Base-by-base conservation (phyloP, 2,329 filamentous ascomycete genomes). In the Claviceps sorghi region DNA sequence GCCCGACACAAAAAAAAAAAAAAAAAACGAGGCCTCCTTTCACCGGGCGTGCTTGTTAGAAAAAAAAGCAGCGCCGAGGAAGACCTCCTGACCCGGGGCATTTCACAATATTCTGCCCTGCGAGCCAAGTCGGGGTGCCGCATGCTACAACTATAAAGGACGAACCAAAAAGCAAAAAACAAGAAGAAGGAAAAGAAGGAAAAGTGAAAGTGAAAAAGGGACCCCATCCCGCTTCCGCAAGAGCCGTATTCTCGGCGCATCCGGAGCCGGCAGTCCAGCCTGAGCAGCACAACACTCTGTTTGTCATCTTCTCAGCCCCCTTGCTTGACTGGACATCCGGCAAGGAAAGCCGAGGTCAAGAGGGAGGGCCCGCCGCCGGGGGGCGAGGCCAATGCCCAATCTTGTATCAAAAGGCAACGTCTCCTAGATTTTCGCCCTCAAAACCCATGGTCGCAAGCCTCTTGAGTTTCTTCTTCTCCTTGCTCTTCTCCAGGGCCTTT, bases 381-480 rank as follows among this genome's bases (percentile, higher is more conserved):
- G 4, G 2, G 4, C 4, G 9, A 15, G 26, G 34, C 34, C 43
- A 17, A 11, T 34, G 19, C 2, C 36, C 15, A n/a, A n/a, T 9
- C 5, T 9, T 15, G 8, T 32, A 41, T 49, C 41, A 88, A 36
- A 91, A 67, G 29, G 84, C 76, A 41, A 85, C 76, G 65, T 93
- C 88, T 17, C 84, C 87, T 54, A 82, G 74, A 58, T 84, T 86
- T 71, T 95, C 89, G 30, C 86, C 86, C 69, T 95, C 90, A 62
- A 96, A 96, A 1, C 91, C 91, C 47, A 93, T 75, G 42, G 79
- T 81, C 19, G 82, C 79, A 54, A 94, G 72, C 69, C 86, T 86
- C 72, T 77, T 80, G 56, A 84, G 65, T 63, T 82, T 78, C 53
- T 74, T 73, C 74, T 88, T 93, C 58, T 95, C 88, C 61, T 73